These are phyloP conservation scores for Botryotinia calthae DNA, from an alignment of 2,329 filamentous ascomycete genomes.

Conservation along the genomic window DNA sequence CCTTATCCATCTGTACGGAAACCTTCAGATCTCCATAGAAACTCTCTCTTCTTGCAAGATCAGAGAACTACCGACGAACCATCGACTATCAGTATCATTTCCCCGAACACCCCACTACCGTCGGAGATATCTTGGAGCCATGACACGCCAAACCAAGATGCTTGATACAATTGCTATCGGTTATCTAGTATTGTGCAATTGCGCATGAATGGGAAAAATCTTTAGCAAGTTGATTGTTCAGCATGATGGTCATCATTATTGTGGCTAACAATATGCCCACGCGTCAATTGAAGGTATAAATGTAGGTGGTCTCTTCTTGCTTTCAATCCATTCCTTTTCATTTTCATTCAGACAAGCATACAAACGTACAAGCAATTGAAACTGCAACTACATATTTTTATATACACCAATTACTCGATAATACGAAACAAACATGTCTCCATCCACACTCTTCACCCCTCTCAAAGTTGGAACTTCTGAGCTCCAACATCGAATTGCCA, in stretches of 20 bases:
- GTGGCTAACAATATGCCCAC: background rate
- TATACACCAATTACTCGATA: background rate
- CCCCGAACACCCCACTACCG: background rate
- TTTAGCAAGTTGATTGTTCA: background rate
- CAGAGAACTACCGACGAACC: background rate
- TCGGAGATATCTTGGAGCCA: background rate
- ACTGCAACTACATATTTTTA: background rate
- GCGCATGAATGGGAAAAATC: background rate
- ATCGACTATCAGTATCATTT: background rate
- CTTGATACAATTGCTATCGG: background rate
- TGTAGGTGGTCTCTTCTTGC: background rate
- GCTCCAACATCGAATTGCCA: slow-evolving; percentile 48
- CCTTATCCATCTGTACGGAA: background rate
- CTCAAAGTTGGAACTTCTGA: slow-evolving; percentile 43
- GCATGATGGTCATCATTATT: background rate
- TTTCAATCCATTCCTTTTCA: background rate
- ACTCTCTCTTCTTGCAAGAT: background rate
- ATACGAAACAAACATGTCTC: slow-evolving; percentile 12
- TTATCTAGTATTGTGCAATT: background rate
- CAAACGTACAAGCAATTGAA: background rate
- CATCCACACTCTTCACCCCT: slow-evolving; percentile 44
- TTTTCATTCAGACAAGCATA: background rate
- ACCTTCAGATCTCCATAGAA: background rate
- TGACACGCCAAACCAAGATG: background rate
- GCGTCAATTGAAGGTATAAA: background rate